Percentiles rank a stretch among this genome's conserved stretches.
Conservation (phyloP, 768 basidiomycete species). For the Panus rudis region DNA sequence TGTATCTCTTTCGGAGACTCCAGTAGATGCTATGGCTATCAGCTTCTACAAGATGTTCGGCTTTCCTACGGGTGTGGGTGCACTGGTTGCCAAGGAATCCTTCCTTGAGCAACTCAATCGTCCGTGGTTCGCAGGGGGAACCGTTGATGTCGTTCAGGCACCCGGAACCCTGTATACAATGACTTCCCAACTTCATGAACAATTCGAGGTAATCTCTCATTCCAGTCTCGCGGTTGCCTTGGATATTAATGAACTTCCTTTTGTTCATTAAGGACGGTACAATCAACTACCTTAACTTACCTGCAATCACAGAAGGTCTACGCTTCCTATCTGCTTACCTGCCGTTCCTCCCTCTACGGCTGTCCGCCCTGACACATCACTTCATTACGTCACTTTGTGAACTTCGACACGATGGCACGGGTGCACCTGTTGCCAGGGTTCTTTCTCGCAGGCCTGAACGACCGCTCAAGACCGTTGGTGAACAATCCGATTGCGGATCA, state of each 20-base stretch:
- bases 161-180: constrained; percentile 65
- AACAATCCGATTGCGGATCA: constrained; percentile 61
- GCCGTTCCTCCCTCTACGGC: constrained; percentile 70
- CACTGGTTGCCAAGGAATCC: constrained; percentile 64
- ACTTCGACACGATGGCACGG: constrained; percentile 56
- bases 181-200: constrained; percentile 53
- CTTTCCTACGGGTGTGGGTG: constrained; percentile 80
- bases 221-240: neutral
- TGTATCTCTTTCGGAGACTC: constrained; percentile 56
- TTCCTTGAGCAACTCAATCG: constrained; percentile 55
- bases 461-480: constrained; percentile 49
- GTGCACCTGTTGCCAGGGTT: constrained; percentile 56
- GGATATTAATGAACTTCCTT: constrained; percentile 9
- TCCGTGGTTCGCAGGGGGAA: constrained; percentile 84
- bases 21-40: constrained; percentile 76
- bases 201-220: constrained; percentile 57
- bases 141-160: constrained; percentile 77
- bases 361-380: constrained; percentile 62
- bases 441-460: constrained; percentile 55
- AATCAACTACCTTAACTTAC: constrained; percentile 71
- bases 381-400: constrained; percentile 47
- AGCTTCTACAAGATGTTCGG: constrained; percentile 92
- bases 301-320: constrained; percentile 74
- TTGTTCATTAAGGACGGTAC: constrained; percentile 63
- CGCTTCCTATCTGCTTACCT: constrained; percentile 73